A percentile compares a stretch with the other conserved stretches of the same genome.
Evolutionary conservation across 768 basidiomycete species (phyloP).

Genomic region (Suillus weaverae): DNA sequence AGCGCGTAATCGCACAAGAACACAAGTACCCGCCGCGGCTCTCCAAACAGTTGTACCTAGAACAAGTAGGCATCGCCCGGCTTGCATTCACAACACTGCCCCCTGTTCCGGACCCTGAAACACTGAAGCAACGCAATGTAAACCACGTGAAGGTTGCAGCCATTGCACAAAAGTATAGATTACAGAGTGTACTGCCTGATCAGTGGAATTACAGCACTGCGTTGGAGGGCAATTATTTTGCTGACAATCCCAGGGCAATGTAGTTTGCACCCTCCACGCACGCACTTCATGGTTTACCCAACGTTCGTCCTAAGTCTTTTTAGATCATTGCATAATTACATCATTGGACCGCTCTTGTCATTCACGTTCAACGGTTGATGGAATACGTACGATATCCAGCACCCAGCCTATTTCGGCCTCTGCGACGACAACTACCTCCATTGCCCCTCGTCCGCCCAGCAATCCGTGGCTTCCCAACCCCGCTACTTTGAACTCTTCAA

Average conservation of each 20-base stretch:
- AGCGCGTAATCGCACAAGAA: conserved; percentile 57
- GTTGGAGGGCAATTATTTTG: conserved; percentile 65
- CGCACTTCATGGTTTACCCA: background rate
- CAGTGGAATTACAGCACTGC: conserved; percentile 47
- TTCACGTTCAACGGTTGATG: background rate
- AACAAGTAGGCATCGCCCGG: conserved; percentile 62
- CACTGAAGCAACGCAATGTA: conserved; percentile 35
- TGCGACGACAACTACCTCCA: conserved; percentile 15
- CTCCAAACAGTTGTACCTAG: conserved; percentile 54
- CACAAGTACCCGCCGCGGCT: conserved; percentile 52
- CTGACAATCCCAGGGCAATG: conserved; percentile 51
- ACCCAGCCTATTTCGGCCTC: background rate
- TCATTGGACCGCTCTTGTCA: background rate
- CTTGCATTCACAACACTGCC: conserved; percentile 67
- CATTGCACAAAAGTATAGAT: conserved; percentile 50
- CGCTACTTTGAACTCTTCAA: conserved; percentile 7
- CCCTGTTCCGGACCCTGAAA: conserved; percentile 47
- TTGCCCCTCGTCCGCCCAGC: conserved; percentile 10
- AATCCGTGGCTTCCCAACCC: conserved; percentile 3
- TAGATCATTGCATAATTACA: background rate
- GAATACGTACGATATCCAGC: background rate
- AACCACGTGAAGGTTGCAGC: conserved; percentile 45
- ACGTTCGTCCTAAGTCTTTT: background rate
- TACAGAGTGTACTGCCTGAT: conserved; percentile 42
- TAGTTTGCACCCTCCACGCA: background rate